Percentiles rank a stretch among this genome's conserved stretches.
These are phyloP conservation scores for Colletotrichum caudatum DNA, from an alignment of 2,329 filamentous ascomycete species.

Conservation along the genomic window DNA sequence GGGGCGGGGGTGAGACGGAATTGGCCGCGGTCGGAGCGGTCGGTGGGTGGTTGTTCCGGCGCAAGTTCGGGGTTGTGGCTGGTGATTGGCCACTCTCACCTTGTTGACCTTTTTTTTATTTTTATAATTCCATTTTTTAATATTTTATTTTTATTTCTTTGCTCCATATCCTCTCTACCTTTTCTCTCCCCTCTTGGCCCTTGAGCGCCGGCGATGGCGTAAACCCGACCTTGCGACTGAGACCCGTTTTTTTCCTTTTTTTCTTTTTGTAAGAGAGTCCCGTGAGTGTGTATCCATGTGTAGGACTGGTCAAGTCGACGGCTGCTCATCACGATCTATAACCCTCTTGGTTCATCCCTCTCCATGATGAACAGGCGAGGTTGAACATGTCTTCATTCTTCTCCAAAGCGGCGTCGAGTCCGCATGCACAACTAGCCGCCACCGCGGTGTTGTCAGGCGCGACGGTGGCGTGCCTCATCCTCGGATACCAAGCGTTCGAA, in stretches of 20 bases:
- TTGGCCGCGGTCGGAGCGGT: neutral
- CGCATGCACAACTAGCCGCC: constrained; percentile 72
- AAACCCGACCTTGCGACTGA: neutral
- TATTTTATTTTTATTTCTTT: neutral
- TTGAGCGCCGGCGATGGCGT: neutral
- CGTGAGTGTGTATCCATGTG: neutral
- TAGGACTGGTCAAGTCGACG: neutral
- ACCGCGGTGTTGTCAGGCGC: constrained; percentile 76
- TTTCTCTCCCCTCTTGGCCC: neutral
- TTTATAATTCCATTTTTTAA: no score
- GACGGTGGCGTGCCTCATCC: constrained; percentile 69
- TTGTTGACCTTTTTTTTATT: neutral
- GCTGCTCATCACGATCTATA: neutral
- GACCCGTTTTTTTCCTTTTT: constrained; percentile 6
- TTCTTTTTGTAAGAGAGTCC: neutral
- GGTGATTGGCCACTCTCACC: constrained; percentile 34
- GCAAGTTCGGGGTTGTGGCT: no score
- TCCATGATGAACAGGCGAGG: constrained; percentile 26
- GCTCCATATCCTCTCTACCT: neutral
- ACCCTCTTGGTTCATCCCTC: neutral
- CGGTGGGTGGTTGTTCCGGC: constrained; percentile 22
- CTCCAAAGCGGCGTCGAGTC: constrained; percentile 57
- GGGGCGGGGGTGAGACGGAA: neutral
- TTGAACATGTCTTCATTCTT: constrained; percentile 58
- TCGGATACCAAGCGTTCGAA: constrained; percentile 72